Evolutionary conservation across 2,329 filamentous ascomycete genomes (phyloP).

Genomic region (Blastomyces parvus): DNA sequence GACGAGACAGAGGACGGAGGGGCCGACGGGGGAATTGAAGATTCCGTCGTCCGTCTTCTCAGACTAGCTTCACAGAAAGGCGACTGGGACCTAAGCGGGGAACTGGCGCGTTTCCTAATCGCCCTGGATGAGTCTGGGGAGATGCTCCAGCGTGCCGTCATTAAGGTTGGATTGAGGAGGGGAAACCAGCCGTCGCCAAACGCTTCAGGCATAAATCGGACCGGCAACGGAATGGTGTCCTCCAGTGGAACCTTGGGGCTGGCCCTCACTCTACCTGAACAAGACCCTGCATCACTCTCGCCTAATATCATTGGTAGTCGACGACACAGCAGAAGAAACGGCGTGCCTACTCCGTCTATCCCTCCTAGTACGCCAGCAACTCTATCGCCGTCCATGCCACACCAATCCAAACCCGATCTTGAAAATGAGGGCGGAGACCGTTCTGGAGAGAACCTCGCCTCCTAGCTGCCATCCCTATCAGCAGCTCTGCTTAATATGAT

Average conservation of each 20-base stretch:
- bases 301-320: background rate
- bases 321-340: background rate
- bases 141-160: constrained; percentile 49
- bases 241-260: constrained; percentile 19
- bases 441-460: background rate
- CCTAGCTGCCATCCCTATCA: background rate
- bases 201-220: constrained; percentile 22
- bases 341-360: background rate
- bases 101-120: constrained; percentile 87
- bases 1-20: constrained; percentile 41
- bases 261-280: constrained; percentile 23
- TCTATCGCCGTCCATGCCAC: background rate
- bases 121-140: constrained; percentile 81
- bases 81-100: constrained; percentile 93
- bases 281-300: constrained; percentile 10
- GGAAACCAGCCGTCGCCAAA: constrained; percentile 17
- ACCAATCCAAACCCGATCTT: background rate
- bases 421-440: background rate
- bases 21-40: constrained; percentile 45
- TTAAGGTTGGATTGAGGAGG: constrained; percentile 27
- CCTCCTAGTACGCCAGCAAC: background rate
- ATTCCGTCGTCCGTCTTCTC: constrained; percentile 64
- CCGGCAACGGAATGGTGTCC: background rate
- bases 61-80: constrained; percentile 69
- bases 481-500: background rate